Percentiles rank a stretch among this genome's conserved stretches.
These are phyloP conservation scores for Camelina sativa DNA, from an alignment of 345 rosid species.

Conservation along the genomic window DNA sequence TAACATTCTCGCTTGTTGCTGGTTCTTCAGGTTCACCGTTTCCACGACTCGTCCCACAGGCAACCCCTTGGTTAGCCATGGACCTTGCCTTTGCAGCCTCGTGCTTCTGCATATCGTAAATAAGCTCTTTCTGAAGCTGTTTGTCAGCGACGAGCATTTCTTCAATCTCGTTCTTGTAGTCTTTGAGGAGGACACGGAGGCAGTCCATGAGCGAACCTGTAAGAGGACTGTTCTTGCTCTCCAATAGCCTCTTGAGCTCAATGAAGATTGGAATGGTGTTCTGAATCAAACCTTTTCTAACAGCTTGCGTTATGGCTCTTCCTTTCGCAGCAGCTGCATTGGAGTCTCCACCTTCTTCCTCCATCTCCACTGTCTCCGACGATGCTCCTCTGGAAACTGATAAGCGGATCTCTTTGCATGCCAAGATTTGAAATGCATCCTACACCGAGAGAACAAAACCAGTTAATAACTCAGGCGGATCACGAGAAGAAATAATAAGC, in stretches of 20 bases:
- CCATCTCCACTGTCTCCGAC: slow-evolving; percentile 59
- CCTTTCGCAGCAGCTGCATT: slow-evolving; percentile 69
- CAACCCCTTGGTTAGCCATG: slow-evolving; percentile 57
- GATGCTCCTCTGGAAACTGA: slow-evolving; percentile 61
- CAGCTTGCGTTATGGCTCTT: slow-evolving; percentile 86
- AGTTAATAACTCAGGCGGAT: no score
- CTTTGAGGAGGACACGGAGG: slow-evolving; percentile 81
- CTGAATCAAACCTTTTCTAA: slow-evolving; percentile 84
- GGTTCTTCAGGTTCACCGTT: slow-evolving; percentile 25
- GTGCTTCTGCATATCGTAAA: slow-evolving; percentile 88
- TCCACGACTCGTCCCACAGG: slow-evolving; percentile 46
- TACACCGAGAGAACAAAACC: slow-evolving; percentile 40
- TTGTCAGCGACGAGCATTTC: slow-evolving; percentile 90
- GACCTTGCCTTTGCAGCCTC: slow-evolving; percentile 72
- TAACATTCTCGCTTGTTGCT: slow-evolving; percentile 37
- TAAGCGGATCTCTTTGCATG: slow-evolving; percentile 86
- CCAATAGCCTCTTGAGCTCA: slow-evolving; percentile 86
- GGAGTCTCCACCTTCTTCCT: slow-evolving; percentile 49
- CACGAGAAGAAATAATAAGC: not conserved
- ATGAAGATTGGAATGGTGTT: slow-evolving; percentile 95
- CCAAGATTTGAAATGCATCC: slow-evolving; percentile 89
- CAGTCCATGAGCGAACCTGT: slow-evolving; percentile 95
- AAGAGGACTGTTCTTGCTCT: slow-evolving; percentile 91
- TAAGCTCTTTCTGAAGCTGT: slow-evolving; percentile 94
- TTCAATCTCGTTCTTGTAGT: slow-evolving; percentile 91